Evolutionary conservation across 305 asterid genomes (phyloP).

Genomic region (Rubia peregrina): DNA sequence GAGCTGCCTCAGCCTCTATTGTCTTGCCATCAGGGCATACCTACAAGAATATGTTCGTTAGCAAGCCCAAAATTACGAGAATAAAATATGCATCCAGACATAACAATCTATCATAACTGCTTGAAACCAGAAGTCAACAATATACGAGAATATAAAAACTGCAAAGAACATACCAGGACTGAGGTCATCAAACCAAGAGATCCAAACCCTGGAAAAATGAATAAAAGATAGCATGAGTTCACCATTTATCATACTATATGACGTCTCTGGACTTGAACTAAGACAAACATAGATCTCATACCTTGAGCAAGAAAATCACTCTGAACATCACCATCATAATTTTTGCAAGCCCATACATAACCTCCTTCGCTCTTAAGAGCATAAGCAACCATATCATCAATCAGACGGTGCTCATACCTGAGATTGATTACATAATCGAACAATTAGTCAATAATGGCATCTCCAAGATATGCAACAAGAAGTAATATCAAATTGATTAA

Average conservation of each 20-base stretch:
- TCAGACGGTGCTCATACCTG: conserved; percentile 97
- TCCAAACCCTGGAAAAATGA: conserved; percentile 62
- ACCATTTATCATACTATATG: not conserved
- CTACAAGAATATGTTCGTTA: conserved; percentile 32
- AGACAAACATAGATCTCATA: conserved; percentile 13
- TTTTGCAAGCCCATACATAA: conserved; percentile 98
- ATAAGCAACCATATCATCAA: conserved; percentile 97
- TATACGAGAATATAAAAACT: not conserved
- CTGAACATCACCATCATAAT: conserved; percentile 93
- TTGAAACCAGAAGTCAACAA: not conserved
- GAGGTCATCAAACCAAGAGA: conserved; percentile 97
- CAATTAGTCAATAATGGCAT: not conserved
- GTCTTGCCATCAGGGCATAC: conserved; percentile 99
- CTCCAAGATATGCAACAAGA: conserved; percentile 7
- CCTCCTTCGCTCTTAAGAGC: conserved; percentile 96
- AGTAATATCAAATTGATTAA: not conserved
- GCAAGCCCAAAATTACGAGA: not conserved
- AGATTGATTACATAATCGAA: conserved; percentile 13
- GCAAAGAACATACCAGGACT: conserved; percentile 53
- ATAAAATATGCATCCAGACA: not conserved
- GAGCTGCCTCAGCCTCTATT: conserved; percentile 99
- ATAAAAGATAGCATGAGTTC: conserved; percentile 1
- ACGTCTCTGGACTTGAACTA: conserved; percentile 3
- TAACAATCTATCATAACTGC: not conserved
- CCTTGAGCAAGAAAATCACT: conserved; percentile 96